Conservation (phyloP, 2,329 filamentous ascomycete species). For the Neofusicoccum ribis region DNA sequence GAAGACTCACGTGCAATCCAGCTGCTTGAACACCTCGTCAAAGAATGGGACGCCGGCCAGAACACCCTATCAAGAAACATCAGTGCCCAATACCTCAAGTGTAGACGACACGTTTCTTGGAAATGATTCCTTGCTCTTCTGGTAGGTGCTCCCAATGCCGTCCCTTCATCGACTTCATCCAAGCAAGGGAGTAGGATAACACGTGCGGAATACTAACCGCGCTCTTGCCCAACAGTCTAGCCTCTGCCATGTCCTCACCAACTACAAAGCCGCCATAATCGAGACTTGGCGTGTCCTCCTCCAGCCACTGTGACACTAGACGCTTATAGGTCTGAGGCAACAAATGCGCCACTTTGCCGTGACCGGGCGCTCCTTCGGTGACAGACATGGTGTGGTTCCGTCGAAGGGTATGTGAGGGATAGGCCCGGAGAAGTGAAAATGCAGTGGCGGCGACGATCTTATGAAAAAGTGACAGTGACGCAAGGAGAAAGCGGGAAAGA, state of each 20-base stretch:
- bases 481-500: not conserved
- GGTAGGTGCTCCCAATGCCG: not conserved
- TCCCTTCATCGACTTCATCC: not conserved
- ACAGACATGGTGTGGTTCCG: conserved; percentile 19
- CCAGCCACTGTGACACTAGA: conserved; percentile 79
- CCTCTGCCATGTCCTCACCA: conserved; percentile 60
- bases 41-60: conserved; percentile 94
- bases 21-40: conserved; percentile 86
- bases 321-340: conserved; percentile 84
- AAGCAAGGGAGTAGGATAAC: not conserved
- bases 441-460: no score
- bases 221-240: conserved; percentile 58
- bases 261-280: conserved; percentile 98
- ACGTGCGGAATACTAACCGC: conserved; percentile 38
- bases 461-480: not conserved
- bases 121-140: not conserved
- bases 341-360: conserved; percentile 68
- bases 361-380: conserved; percentile 55
- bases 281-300: conserved; percentile 93
- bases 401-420: no score
- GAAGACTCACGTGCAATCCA: conserved; percentile 69
- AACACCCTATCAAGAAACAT: conserved; percentile 58
- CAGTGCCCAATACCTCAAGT: not conserved
- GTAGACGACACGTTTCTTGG: not conserved
- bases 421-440: no score